Percentiles rank a stretch among this genome's conserved stretches.
Conservation (phyloP, 192 early-diverging fungal genomes). For the Mortierella claussenii region DNA sequence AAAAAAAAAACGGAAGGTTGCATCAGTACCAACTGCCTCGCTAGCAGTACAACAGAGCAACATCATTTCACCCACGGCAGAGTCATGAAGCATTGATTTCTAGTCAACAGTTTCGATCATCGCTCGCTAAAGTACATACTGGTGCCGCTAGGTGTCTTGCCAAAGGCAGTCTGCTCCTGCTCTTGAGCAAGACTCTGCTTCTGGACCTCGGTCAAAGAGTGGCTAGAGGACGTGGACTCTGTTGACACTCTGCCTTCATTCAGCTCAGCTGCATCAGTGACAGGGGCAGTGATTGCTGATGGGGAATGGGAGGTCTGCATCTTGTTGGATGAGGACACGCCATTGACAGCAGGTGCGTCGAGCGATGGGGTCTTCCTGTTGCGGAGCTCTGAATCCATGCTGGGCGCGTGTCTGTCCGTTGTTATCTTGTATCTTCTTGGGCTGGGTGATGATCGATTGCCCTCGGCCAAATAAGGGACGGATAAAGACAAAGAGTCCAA, state of each 20-base stretch:
- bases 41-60: too few species aligned
- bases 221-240: conserved; percentile 18
- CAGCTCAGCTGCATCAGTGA: neutral
- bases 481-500: conserved; percentile 4
- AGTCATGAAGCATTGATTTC: too few species aligned
- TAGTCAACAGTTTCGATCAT: too few species aligned
- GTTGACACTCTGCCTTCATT: conserved; percentile 10
- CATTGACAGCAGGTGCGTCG: conserved; percentile 13
- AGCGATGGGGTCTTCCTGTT: conserved; percentile 33
- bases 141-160: conserved; percentile 51
- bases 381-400: conserved; percentile 51
- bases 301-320: conserved; percentile 10
- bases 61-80: too few species aligned
- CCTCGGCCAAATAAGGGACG: neutral
- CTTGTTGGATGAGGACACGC: conserved; percentile 46
- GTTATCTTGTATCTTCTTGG: neutral
- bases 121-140: conserved; percentile 41
- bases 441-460: neutral
- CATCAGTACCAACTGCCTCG: too few species aligned
- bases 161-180: conserved; percentile 42
- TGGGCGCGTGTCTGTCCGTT: neutral
- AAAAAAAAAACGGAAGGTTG: too few species aligned
- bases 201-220: conserved; percentile 26
- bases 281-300: neutral
- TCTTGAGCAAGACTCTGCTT: conserved; percentile 35